A percentile compares a stretch with the other conserved stretches of the same genome.
These are phyloP conservation scores for Candida nanaspora DNA, from an alignment of 805 yeast species.

Conservation along the genomic window DNA sequence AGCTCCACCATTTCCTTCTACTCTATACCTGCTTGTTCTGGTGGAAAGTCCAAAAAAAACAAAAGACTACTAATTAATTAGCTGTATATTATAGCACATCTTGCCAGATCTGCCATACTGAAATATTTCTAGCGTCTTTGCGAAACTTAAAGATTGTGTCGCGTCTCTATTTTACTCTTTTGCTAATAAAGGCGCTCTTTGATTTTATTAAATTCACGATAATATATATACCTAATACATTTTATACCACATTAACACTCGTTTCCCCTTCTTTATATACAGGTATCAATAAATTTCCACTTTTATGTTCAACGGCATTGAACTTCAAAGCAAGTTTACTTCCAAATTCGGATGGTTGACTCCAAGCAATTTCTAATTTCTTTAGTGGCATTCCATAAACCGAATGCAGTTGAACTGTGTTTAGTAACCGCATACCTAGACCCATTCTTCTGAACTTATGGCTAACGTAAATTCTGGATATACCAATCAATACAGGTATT, in stretches of 20 bases:
- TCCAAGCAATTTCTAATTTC: constrained; percentile 50
- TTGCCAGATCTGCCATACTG: too few species aligned
- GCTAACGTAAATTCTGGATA: constrained; percentile 43
- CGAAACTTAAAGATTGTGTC: too few species aligned
- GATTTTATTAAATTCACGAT: too few species aligned
- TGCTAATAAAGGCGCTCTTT: too few species aligned
- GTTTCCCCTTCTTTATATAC: constrained; percentile 30
- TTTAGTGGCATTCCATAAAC: constrained; percentile 42
- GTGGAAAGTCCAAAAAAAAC: too few species aligned
- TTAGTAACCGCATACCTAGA: constrained; percentile 38
- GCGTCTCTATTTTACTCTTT: too few species aligned
- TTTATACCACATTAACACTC: neutral
- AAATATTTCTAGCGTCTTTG: too few species aligned
- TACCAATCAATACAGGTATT: constrained; percentile 34
- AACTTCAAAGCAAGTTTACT: constrained; percentile 48
- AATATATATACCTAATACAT: too few species aligned
- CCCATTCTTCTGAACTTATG: constrained; percentile 40
- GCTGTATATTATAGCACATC: too few species aligned
- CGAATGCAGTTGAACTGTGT: constrained; percentile 34
- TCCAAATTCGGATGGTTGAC: constrained; percentile 67
- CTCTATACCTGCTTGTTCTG: too few species aligned
- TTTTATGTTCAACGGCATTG: constrained; percentile 48
- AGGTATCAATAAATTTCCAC: constrained; percentile 44
- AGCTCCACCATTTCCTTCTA: constrained; percentile 29
- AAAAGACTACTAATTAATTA: too few species aligned